These are phyloP conservation scores for Pulchroboletus neoregius DNA, from an alignment of 1,284 basidiomycete species.

Conservation along the genomic window DNA sequence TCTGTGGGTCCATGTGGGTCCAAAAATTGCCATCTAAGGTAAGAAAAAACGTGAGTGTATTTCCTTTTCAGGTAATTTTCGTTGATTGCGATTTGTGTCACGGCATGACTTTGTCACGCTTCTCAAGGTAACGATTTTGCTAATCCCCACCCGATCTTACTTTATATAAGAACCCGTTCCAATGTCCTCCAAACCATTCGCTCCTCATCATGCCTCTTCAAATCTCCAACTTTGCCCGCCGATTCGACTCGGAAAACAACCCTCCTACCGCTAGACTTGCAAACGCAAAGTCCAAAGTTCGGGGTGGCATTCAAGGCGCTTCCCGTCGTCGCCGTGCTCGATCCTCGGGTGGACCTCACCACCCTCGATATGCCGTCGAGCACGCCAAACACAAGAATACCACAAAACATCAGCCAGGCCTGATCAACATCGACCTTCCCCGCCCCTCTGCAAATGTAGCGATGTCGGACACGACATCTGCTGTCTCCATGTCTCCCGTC, in stretches of 20 bases:
- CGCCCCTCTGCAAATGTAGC: constrained; percentile 7
- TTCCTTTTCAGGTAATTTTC: constrained; percentile 24
- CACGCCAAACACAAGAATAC: constrained; percentile 25
- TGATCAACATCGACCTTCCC: constrained; percentile 15
- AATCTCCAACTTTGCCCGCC: background rate
- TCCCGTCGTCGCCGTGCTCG: constrained; percentile 32
- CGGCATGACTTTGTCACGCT: constrained; percentile 24
- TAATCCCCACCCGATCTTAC: constrained; percentile 5
- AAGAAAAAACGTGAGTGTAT: constrained; percentile 6
- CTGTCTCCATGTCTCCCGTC: constrained; percentile 9
- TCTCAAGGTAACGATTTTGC: background rate
- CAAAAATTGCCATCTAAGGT: constrained; percentile 26
- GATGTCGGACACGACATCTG: constrained; percentile 2
- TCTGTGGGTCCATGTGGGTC: constrained; percentile 31
- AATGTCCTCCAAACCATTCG: constrained; percentile 11
- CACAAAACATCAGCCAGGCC: constrained; percentile 1
- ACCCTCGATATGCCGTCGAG: constrained; percentile 26
- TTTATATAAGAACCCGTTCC: constrained; percentile 30
- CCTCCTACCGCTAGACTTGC: constrained; percentile 17
- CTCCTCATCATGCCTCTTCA: background rate
- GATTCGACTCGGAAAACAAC: constrained; percentile 24
- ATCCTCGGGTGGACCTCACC: constrained; percentile 14
- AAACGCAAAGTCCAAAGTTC: constrained; percentile 17
- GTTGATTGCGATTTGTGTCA: constrained; percentile 34
- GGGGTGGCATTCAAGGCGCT: constrained; percentile 29